phyloP scores from a whole-genome alignment of 2,329 filamentous ascomycete species.

The Paraphaeosphaeria minitans region DNA sequence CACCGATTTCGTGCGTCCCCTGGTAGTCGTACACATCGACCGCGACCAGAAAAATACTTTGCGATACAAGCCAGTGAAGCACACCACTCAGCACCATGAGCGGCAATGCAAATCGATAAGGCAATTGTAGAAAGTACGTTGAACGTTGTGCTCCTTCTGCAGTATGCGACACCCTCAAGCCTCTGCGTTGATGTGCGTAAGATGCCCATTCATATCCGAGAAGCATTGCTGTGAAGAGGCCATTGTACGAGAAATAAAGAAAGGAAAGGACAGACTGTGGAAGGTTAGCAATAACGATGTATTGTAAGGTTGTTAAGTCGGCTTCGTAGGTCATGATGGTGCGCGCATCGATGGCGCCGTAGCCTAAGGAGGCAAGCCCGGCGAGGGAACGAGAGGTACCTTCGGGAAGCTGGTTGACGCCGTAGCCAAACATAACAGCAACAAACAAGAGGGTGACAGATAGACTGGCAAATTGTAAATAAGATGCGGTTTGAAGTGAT shows the following conservation, averaged over 20 bases:
- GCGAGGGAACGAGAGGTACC: slow-evolving; percentile 8
- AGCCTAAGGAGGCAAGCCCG: slow-evolving; percentile 12
- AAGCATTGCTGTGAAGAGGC: slow-evolving; percentile 54
- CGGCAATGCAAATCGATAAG: slow-evolving; percentile 46
- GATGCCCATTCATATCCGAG: slow-evolving; percentile 54
- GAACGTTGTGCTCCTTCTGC: slow-evolving; percentile 42
- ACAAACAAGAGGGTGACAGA: slow-evolving; percentile 7
- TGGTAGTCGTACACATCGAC: slow-evolving; percentile 25
- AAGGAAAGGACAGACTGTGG: slow-evolving; percentile 54
- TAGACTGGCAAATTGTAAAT: slow-evolving; percentile 8
- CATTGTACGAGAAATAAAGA: slow-evolving; percentile 55
- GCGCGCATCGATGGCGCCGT: slow-evolving; percentile 18
- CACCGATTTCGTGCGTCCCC: background rate
- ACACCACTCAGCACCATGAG: slow-evolving; percentile 39
- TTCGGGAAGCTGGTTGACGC: slow-evolving; percentile 2
- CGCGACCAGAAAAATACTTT: slow-evolving; percentile 49
- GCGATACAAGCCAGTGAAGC: slow-evolving; percentile 53
- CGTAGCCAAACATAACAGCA: slow-evolving; percentile 7
- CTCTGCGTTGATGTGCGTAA: slow-evolving; percentile 42
- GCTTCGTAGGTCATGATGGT: slow-evolving; percentile 12
- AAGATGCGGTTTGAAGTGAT: background rate
- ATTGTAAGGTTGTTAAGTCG: background rate
- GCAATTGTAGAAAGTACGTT: slow-evolving; percentile 51
- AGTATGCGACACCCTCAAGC: slow-evolving; percentile 43
- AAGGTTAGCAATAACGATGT: slow-evolving; percentile 48